Evolutionary conservation across 2,329 filamentous ascomycete species (phyloP), one percentile per base, ranked within the genome.

Genomic region (Ophiostoma perfectum): DNA sequence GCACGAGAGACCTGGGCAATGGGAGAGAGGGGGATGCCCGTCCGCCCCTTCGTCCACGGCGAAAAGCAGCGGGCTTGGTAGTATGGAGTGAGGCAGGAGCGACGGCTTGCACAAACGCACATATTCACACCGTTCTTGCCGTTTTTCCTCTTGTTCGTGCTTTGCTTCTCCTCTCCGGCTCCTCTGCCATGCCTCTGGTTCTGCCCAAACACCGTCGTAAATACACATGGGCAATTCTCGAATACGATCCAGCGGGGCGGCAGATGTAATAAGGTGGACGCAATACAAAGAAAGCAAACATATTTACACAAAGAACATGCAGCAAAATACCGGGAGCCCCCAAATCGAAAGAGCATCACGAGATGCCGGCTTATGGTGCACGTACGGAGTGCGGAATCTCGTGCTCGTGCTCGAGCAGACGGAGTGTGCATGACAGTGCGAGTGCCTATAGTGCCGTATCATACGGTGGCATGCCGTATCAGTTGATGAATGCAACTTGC

Each of bases 1-100:
- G 67, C 49, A 52, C 63, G 67, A 65, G n/a, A 39, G 41, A 14
- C 58, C 42, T 16, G 39, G 64, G 58, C 14, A 47, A 39, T 44
- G 45, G 65, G 8, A 44, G 47, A 44, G 47, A 58, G 16, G 36
- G 9, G 1, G 36, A 11, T 14, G 67, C 42, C 49, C 39, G 60
- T 9, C 60, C 60, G 60, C 60, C 4, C 60, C 60, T 42, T 63
- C 60, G 18, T 42, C 16, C 18, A 64, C 12, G 63, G 63, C 42
- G 41, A 14, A 64, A 45, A 27, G 11, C 62, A 42, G 7, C 41
- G 41, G 27, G 39, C 41, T 27, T 47, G 18, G 36, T 42, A 55
- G 12, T 55, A 55, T 55, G 49, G 49, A 55, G 49, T 6, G 12
- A 42, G 27, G 60, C 39, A 63, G 60, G 60, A 47, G 14, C 41